These are phyloP conservation scores for Epichloe bromicola DNA, from an alignment of 2,329 filamentous ascomycete genomes.

Conservation along the genomic window DNA sequence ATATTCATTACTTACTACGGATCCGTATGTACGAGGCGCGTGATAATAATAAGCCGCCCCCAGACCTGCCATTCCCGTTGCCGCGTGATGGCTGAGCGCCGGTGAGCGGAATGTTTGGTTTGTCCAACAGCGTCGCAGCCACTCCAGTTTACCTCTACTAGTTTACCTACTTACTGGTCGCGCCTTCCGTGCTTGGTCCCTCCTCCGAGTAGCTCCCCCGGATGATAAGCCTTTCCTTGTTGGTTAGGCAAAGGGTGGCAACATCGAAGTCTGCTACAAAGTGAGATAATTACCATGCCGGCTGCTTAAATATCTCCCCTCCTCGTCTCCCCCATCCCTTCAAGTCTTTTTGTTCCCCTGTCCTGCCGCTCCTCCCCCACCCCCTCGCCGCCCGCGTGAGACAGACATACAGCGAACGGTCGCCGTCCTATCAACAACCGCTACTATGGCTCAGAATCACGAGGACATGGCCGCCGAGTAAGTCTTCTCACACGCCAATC, in stretches of 20 bases:
- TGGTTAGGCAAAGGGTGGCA: too few relatives aligned
- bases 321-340: neutral
- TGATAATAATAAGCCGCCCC: neutral
- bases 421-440: neutral
- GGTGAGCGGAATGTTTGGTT: too few relatives aligned
- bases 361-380: neutral
- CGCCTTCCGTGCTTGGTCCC: neutral
- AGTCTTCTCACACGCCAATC: slow-evolving; percentile 5
- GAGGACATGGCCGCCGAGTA: slow-evolving; percentile 22
- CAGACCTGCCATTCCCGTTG: neutral
- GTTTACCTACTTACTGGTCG: neutral
- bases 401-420: neutral
- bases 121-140: neutral
- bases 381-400: neutral
- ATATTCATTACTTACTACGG: neutral
- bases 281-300: too few relatives aligned
- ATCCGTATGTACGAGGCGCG: too few relatives aligned
- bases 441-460: slow-evolving; percentile 20
- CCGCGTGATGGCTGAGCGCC: too few relatives aligned
- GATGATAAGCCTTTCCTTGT: too few relatives aligned
- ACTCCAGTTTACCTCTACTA: neutral
- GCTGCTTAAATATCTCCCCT: neutral
- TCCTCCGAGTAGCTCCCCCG: neutral
- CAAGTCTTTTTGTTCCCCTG: neutral
- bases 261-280: too few relatives aligned